Conservation (phyloP, 2,329 filamentous ascomycete genomes). For the Scedosporium aurantiacum region DNA sequence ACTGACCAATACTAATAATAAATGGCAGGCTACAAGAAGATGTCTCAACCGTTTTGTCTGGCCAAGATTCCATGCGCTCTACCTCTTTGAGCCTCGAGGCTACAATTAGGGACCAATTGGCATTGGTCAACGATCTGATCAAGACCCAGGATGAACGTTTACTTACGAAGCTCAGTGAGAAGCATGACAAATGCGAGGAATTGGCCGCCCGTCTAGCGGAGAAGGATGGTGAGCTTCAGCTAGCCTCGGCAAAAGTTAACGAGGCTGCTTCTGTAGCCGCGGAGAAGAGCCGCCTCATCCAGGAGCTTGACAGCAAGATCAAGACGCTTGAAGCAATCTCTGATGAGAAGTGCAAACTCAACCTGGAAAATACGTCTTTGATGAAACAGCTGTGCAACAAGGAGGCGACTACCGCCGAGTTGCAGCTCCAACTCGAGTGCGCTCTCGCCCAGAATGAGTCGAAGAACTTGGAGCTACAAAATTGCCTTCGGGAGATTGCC, state of each 20-base stretch:
- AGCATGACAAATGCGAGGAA: constrained; percentile 9
- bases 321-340: constrained; percentile 8
- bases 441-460: constrained; percentile 4
- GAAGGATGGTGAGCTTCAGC: not conserved
- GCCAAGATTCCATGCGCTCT: constrained; percentile 1
- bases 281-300: constrained; percentile 12
- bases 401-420: constrained; percentile 8
- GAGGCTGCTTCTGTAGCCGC: constrained; percentile 4
- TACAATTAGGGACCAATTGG: constrained; percentile 2
- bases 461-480: constrained; percentile 11
- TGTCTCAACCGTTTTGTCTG: not conserved
- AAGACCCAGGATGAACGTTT: constrained; percentile 1
- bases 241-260: constrained; percentile 3
- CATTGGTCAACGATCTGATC: not conserved
- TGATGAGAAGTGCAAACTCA: constrained; percentile 12
- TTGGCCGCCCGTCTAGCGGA: not conserved
- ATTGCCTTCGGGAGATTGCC: constrained; percentile 12
- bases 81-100: not conserved
- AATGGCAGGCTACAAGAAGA: not conserved
- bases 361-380: constrained; percentile 10
- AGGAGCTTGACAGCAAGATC: constrained; percentile 13
- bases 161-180: constrained; percentile 2
- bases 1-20: not conserved
- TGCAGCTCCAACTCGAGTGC: not conserved
- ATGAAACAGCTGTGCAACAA: constrained; percentile 11